A percentile compares a stretch with the other conserved stretches of the same genome.
Evolutionary conservation across 1,284 basidiomycete species (phyloP).

Genomic region (Tilletia walkeri): DNA sequence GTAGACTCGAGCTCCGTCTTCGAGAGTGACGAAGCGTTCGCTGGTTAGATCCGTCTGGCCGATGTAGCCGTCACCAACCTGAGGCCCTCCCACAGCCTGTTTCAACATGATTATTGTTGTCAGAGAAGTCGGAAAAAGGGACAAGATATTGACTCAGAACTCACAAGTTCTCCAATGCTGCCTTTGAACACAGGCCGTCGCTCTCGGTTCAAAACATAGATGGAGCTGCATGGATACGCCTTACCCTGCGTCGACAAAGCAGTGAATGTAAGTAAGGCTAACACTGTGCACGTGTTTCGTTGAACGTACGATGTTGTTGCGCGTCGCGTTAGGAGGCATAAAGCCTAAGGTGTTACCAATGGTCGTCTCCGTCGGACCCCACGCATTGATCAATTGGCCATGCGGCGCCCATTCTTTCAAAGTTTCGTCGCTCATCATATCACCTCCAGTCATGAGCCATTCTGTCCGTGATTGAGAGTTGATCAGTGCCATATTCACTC

Average conservation of each 20-base stretch:
- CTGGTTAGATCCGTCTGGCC: slow-evolving; percentile 43
- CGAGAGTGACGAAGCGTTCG: slow-evolving; percentile 39
- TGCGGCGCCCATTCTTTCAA: slow-evolving; percentile 44
- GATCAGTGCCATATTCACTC: background rate
- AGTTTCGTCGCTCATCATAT: slow-evolving; percentile 49
- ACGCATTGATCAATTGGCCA: slow-evolving; percentile 51
- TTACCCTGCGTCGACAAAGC: slow-evolving; percentile 26
- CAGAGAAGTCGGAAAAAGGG: background rate
- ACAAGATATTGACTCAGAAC: background rate
- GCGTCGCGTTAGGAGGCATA: slow-evolving; percentile 32
- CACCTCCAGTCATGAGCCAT: slow-evolving; percentile 55
- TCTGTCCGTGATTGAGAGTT: slow-evolving; percentile 18
- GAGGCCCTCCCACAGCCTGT: slow-evolving; percentile 46
- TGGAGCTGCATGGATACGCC: slow-evolving; percentile 23
- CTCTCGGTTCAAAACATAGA: slow-evolving; percentile 18
- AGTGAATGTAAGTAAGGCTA: slow-evolving; percentile 13
- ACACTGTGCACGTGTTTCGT: slow-evolving; percentile 24
- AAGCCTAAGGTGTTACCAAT: slow-evolving; percentile 54
- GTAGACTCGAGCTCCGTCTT: slow-evolving; percentile 45
- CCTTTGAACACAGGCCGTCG: slow-evolving; percentile 29
- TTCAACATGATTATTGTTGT: background rate
- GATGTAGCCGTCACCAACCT: slow-evolving; percentile 51
- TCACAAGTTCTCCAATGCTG: slow-evolving; percentile 42
- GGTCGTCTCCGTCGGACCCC: slow-evolving; percentile 53
- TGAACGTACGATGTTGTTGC: slow-evolving; percentile 42